Conservation (phyloP, 331 rosid genomes). For the Dryas integrifolia region DNA sequence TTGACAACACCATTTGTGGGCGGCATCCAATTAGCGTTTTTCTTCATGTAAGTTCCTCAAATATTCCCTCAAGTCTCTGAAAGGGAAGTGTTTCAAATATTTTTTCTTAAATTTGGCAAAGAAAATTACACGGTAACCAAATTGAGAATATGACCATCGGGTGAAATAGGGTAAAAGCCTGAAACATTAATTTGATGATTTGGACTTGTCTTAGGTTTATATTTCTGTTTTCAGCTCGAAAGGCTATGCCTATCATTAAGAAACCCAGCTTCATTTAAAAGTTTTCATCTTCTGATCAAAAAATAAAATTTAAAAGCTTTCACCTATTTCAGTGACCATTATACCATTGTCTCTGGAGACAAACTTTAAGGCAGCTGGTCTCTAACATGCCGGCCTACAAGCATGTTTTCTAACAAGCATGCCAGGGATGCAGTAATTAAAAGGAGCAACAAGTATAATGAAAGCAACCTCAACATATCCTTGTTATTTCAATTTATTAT, state of each 20-base stretch:
- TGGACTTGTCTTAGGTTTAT: background rate
- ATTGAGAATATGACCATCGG: background rate
- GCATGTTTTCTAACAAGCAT: background rate
- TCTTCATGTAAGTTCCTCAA: constrained; percentile 68
- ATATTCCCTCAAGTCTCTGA: background rate
- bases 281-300: no score
- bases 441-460: background rate
- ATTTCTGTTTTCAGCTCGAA: constrained; percentile 1
- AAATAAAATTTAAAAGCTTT: background rate
- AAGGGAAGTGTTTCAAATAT: background rate
- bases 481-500: background rate
- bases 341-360: background rate
- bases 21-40: constrained; percentile 89
- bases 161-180: background rate
- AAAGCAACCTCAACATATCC: constrained; percentile 1
- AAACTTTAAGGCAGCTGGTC: no score
- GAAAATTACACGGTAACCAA: background rate
- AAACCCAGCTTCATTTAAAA: background rate
- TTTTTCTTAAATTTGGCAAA: background rate
- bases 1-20: constrained; percentile 86
- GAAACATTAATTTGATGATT: background rate
- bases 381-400: no score
- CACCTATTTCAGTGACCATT: background rate
- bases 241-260: background rate
- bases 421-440: background rate